Conservation (phyloP, 2,329 filamentous ascomycete species). For the Neonectria coccinea region DNA sequence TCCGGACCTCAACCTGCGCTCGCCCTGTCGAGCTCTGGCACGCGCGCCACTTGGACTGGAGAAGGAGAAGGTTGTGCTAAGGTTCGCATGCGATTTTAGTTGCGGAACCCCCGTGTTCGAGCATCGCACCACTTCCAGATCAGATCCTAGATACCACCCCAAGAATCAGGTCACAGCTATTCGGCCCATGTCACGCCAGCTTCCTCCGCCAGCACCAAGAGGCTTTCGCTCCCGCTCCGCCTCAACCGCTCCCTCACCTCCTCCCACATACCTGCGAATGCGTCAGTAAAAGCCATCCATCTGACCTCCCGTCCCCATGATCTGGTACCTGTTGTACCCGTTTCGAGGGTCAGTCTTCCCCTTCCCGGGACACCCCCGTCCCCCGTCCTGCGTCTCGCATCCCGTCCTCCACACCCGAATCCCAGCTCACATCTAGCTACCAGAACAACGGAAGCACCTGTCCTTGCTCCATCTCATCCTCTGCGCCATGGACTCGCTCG, state of each 20-base stretch:
- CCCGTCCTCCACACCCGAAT: conserved; percentile 19
- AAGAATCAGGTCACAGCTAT: conserved; percentile 28
- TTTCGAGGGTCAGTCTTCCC: conserved; percentile 74
- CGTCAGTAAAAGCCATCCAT: conserved; percentile 34
- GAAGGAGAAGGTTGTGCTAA: conserved; percentile 27
- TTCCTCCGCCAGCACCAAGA: conserved; percentile 28
- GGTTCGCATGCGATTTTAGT: conserved; percentile 34
- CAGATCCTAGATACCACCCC: conserved; percentile 24
- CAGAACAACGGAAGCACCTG: conserved; percentile 80
- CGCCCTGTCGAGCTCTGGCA: conserved; percentile 11
- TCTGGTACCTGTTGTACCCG: conserved; percentile 83
- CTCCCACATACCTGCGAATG: conserved; percentile 37
- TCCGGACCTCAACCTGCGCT: conserved; percentile 12
- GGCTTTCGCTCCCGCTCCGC: conserved; percentile 22
- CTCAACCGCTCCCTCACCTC: conserved; percentile 23
- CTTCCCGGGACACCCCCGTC: conserved; percentile 25
- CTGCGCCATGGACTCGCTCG: conserved; percentile 73
- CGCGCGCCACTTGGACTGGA: conserved; percentile 5
- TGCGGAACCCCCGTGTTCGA: conserved; percentile 35
- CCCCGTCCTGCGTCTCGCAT: conserved; percentile 24
- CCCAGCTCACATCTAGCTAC: conserved; percentile 34
- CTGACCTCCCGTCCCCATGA: conserved; percentile 61
- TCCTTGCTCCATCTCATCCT: conserved; percentile 72
- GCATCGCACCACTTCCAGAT: conserved; percentile 39
- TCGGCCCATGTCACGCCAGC: conserved; percentile 43